phyloP scores from a whole-genome alignment of 2,329 filamentous ascomycete genomes.

The Fusarium ambrosium region DNA sequence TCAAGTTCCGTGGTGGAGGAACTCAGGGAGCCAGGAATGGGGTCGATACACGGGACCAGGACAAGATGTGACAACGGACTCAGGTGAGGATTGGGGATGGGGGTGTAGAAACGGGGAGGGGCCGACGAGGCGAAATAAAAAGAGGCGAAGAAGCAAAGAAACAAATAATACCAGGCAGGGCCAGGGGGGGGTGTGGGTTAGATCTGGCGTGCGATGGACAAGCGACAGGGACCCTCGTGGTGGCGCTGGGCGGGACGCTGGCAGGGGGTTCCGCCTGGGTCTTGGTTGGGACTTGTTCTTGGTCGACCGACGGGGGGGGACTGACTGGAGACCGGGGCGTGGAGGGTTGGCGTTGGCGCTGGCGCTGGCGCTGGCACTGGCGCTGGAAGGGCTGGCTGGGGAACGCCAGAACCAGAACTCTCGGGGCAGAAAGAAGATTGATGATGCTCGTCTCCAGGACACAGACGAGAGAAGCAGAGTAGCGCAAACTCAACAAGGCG shows the following conservation, averaged over 20 bases:
- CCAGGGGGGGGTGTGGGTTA: slow-evolving; percentile 45
- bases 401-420: slow-evolving; percentile 34
- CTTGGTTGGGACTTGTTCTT: slow-evolving; percentile 37
- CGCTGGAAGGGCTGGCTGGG: slow-evolving; percentile 22
- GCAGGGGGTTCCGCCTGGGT: slow-evolving; percentile 41
- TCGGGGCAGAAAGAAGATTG: slow-evolving; percentile 34
- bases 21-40: slow-evolving; percentile 46
- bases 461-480: slow-evolving; percentile 37
- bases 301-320: slow-evolving; percentile 24
- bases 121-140: slow-evolving; percentile 45
- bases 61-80: slow-evolving; percentile 46
- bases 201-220: slow-evolving; percentile 52
- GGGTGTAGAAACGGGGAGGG: slow-evolving; percentile 42
- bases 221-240: slow-evolving; percentile 49
- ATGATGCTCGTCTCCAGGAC: slow-evolving; percentile 25
- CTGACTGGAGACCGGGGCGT: slow-evolving; percentile 27
- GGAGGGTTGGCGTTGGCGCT: slow-evolving; percentile 4
- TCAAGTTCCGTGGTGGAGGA: slow-evolving; percentile 39
- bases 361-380: slow-evolving; percentile 4
- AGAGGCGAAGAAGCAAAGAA: slow-evolving; percentile 40
- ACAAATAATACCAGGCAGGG: slow-evolving; percentile 41
- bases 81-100: slow-evolving; percentile 46
- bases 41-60: slow-evolving; percentile 47
- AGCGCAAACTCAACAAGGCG: slow-evolving; percentile 46
- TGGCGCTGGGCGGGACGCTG: slow-evolving; percentile 51